Base-by-base conservation (phyloP, 768 basidiomycete species). In the Cystobasidium onofrii region DNA sequence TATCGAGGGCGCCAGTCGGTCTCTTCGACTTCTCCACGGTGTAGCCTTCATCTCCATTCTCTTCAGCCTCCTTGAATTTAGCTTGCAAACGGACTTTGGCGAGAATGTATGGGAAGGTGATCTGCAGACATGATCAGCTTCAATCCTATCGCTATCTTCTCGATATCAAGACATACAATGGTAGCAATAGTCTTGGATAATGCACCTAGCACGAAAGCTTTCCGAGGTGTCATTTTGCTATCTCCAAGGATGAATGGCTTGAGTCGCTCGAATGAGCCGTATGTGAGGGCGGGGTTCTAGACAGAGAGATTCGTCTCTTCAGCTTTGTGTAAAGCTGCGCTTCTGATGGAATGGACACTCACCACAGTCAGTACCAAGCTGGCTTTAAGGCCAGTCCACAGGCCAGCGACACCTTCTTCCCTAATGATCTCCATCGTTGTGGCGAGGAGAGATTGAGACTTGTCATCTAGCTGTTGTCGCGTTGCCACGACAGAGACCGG, bases 401-500 rank as follows among this genome's bases (percentile, higher is more conserved):
- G 83, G 10, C 76, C 79, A 0, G 86, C 84, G 1, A 92, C 83
- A 67, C 92, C 92, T 74, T 95, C 91, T 81, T 95, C 91, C 0
- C 87, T 86, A 46, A 98, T 83, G 79, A 99, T 96, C 80, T 94
- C 90, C 15, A 85, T 84, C 9, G 88, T 91, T 10, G 96, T 89
- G 34, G 84, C 85, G 25, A 90, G 75, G 83, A 99, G 90, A 0
- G 89, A 89, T 75, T 90, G 73, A 15, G 60, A 13, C 61, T 74
- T 75, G 66, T 76, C 64, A 55, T 76, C 63, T 63, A 98, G 86
- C 82, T 99, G 96, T 81, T 99, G 96, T 17, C 96, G 87, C 2
- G 95, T 98, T 18, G 96, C 96, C 78, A 99, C 96, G 64, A 98
- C 95, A 7, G 92, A 87, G 17, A 98, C 95, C 12, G 96, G 96